Conservation (phyloP, 2,329 filamentous ascomycete genomes). For the Aplosporella prunicola region DNA sequence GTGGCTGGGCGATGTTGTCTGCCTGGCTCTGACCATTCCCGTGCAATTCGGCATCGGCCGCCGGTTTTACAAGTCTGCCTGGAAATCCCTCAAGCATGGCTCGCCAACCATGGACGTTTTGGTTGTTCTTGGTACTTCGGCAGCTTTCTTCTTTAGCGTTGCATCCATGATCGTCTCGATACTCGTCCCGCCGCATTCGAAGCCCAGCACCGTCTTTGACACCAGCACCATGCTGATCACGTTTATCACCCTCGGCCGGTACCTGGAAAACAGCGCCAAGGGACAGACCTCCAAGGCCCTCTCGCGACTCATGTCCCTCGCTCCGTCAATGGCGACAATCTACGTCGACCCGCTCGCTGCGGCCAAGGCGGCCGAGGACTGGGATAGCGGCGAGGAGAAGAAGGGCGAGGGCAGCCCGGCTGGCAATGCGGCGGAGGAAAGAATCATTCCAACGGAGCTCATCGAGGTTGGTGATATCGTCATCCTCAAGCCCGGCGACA, state of each 20-base stretch:
- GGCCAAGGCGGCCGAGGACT: slow-evolving; percentile 77
- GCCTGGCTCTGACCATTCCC: slow-evolving; percentile 74
- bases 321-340: slow-evolving; percentile 93
- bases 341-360: slow-evolving; percentile 91
- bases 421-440: slow-evolving; percentile 65
- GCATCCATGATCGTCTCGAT: slow-evolving; percentile 79
- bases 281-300: slow-evolving; percentile 92
- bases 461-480: slow-evolving; percentile 92
- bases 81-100: slow-evolving; percentile 79
- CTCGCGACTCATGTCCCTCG: slow-evolving; percentile 87
- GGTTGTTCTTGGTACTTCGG: slow-evolving; percentile 84
- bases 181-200: slow-evolving; percentile 60
- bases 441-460: slow-evolving; percentile 82
- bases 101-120: slow-evolving; percentile 97
- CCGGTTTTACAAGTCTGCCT: slow-evolving; percentile 90
- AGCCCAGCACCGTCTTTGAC: slow-evolving; percentile 86
- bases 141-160: slow-evolving; percentile 92
- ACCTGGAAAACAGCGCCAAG: slow-evolving; percentile 88
- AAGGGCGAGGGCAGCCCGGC: slow-evolving; percentile 23
- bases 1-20: slow-evolving; percentile 80
- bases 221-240: slow-evolving; percentile 98
- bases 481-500: slow-evolving; percentile 86
- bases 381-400: slow-evolving; percentile 47
- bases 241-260: slow-evolving; percentile 85
- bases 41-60: slow-evolving; percentile 94